Conservation (phyloP, 169 alveolate genomes). For the Eimeria tenella region DNA sequence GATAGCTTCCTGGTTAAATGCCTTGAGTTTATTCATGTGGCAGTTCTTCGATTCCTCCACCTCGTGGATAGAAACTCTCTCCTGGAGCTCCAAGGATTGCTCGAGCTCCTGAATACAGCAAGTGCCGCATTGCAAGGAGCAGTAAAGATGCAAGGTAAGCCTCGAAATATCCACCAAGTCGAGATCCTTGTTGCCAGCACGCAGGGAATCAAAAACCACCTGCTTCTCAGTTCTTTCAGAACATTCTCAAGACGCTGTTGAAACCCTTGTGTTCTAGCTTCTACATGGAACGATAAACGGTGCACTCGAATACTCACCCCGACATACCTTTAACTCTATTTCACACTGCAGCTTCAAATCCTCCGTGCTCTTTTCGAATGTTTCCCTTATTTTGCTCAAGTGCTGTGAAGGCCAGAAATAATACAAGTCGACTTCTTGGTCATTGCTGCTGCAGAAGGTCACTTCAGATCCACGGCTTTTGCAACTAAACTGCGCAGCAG, state of each 20-base stretch:
- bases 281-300: too few relatives aligned
- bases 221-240: too few relatives aligned
- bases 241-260: too few relatives aligned
- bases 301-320: background rate
- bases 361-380: constrained; percentile 81
- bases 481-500: too few relatives aligned
- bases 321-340: constrained; percentile 8
- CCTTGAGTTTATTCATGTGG: constrained; percentile 89
- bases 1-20: constrained; percentile 62
- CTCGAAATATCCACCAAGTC: background rate
- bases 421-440: too few relatives aligned
- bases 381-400: constrained; percentile 72
- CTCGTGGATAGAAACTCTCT: constrained; percentile 93
- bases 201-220: background rate
- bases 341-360: constrained; percentile 81
- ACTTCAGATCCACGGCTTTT: background rate
- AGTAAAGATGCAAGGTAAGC: background rate
- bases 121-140: background rate
- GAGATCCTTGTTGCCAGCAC: background rate
- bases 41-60: constrained; percentile 93
- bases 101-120: constrained; percentile 80
- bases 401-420: constrained; percentile 34
- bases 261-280: too few relatives aligned
- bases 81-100: constrained; percentile 88
- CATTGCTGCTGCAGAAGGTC: background rate